Evolutionary conservation across 768 basidiomycete species (phyloP).

Genomic region (Mycena vulgaris): DNA sequence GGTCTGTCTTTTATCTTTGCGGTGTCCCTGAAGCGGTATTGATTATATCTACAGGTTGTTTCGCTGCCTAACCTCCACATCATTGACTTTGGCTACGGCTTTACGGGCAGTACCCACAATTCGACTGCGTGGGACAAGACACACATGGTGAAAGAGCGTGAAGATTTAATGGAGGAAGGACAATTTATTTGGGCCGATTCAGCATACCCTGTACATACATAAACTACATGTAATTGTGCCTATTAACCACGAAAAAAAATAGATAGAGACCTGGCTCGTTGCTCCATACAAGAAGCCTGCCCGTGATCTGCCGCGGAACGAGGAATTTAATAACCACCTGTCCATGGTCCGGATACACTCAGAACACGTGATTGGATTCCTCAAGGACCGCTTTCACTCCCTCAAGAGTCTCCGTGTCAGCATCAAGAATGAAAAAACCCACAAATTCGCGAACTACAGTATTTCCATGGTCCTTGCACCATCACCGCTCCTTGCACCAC

Average conservation of each 20-base stretch:
- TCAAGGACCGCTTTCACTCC: too few relatives aligned
- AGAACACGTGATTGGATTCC: too few relatives aligned
- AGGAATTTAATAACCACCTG: background rate
- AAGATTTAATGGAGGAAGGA: background rate
- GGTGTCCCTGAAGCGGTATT: too few relatives aligned
- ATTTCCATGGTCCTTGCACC: too few relatives aligned
- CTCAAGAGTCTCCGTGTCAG: too few relatives aligned
- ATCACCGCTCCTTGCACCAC: background rate
- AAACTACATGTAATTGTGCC: background rate
- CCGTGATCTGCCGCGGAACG: background rate
- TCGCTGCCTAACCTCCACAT: conserved; percentile 47
- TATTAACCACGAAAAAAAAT: background rate
- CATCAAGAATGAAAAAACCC: too few relatives aligned
- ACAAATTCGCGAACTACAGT: too few relatives aligned
- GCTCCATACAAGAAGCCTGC: background rate
- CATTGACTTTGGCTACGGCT: too few relatives aligned
- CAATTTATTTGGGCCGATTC: conserved; percentile 4
- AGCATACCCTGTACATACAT: background rate
- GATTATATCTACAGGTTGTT: conserved; percentile 33
- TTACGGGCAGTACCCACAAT: too few relatives aligned
- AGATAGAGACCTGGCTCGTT: background rate
- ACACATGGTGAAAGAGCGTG: background rate
- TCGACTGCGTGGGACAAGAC: conserved; percentile 45
- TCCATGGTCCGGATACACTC: too few relatives aligned
- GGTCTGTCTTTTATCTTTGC: conserved; percentile 40